Evolutionary conservation across 768 basidiomycete species (phyloP).

Genomic region (Russula sp.): DNA sequence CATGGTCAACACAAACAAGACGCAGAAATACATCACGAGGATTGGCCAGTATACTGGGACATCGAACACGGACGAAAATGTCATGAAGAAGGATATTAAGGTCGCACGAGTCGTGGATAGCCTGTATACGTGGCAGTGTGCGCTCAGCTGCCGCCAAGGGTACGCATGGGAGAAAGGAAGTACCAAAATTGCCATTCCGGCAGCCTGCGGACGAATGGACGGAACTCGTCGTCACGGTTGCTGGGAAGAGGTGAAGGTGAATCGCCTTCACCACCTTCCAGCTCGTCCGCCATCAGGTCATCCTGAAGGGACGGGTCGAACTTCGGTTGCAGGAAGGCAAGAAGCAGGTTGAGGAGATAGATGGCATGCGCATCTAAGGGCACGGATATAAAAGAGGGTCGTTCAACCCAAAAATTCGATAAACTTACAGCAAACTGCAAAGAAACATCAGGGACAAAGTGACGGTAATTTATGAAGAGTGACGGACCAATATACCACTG

Average conservation of each 20-base stretch:
- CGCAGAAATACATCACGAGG: constrained; percentile 94
- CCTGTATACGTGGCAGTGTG: constrained; percentile 46
- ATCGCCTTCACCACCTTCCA: constrained; percentile 72
- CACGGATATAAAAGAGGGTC: not conserved
- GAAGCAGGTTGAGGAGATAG: constrained; percentile 91
- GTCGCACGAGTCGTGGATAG: constrained; percentile 88
- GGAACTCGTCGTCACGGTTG: constrained; percentile 88
- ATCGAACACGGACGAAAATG: constrained; percentile 83
- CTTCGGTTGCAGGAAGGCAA: constrained; percentile 96
- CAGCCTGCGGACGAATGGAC: constrained; percentile 91
- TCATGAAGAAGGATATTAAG: constrained; percentile 73
- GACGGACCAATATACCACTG: constrained; percentile 92
- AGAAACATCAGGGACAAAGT: constrained; percentile 13
- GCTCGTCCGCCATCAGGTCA: constrained; percentile 90
- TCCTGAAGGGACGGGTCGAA: constrained; percentile 96
- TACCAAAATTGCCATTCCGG: constrained; percentile 98
- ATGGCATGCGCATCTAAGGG: constrained; percentile 82
- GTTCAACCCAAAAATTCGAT: not conserved
- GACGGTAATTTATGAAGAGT: not conserved
- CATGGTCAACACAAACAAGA: constrained; percentile 94
- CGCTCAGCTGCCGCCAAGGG: constrained; percentile 10
- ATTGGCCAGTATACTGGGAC: constrained; percentile 99
- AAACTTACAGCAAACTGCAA: constrained; percentile 65
- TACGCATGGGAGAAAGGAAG: constrained; percentile 31
- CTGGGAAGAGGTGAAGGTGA: constrained; percentile 57